A percentile compares a stretch with the other conserved stretches of the same genome.
Conservation (phyloP, 805 yeast genomes). For the Yarrowia divulgata region DNA sequence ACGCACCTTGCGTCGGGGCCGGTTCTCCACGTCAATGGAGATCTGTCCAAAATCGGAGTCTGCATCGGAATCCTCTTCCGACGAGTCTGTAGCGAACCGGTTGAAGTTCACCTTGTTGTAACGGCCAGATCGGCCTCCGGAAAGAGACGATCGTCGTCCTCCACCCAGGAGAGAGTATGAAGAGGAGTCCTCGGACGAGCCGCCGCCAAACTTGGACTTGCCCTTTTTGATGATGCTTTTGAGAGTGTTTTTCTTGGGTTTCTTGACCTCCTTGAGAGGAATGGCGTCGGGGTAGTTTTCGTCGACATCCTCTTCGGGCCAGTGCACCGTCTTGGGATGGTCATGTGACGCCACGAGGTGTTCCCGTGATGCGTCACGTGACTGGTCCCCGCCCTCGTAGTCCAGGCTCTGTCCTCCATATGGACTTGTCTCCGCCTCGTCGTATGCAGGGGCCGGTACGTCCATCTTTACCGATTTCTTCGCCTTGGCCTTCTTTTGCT, state of each 20-base stretch:
- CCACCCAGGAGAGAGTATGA: slow-evolving; percentile 23
- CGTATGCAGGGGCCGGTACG: background rate
- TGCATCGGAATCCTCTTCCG: slow-evolving; percentile 20
- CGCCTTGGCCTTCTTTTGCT: background rate
- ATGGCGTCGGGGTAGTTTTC: slow-evolving; percentile 15
- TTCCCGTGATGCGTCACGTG: background rate
- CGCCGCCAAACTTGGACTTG: slow-evolving; percentile 36
- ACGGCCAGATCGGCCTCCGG: slow-evolving; percentile 19
- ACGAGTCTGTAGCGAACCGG: slow-evolving; percentile 27
- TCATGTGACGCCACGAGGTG: background rate
- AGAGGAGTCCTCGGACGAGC: slow-evolving; percentile 18
- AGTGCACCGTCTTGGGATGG: slow-evolving; percentile 27
- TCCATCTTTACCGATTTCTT: background rate
- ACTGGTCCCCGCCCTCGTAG: slow-evolving; percentile 7
- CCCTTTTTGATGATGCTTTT: slow-evolving; percentile 37
- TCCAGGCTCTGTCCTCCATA: background rate
- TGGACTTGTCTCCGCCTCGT: background rate
- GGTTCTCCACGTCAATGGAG: slow-evolving; percentile 35
- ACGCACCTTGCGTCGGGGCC: slow-evolving; percentile 6
- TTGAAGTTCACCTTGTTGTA: slow-evolving; percentile 30
- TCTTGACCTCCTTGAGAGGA: slow-evolving; percentile 25
- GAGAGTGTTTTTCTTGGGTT: slow-evolving; percentile 17
- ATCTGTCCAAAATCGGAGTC: slow-evolving; percentile 35
- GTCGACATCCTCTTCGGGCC: slow-evolving; percentile 31
- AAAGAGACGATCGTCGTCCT: slow-evolving; percentile 14